phyloP scores from a whole-genome alignment of 345 rosid species.

The Raphanus sativus region DNA sequence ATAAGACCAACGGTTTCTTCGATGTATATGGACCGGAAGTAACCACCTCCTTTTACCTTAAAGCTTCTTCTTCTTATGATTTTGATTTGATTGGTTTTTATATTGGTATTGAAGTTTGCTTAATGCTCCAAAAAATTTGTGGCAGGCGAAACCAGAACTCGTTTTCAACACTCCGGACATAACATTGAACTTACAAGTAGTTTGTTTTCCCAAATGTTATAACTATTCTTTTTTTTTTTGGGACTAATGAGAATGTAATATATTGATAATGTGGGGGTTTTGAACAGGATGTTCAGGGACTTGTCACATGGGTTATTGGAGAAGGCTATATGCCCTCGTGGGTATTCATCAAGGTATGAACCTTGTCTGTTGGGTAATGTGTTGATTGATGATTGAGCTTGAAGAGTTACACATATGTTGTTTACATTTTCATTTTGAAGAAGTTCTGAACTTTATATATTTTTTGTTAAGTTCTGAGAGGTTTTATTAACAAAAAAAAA shows the following conservation, averaged over 20 bases:
- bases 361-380: neutral
- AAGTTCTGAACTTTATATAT: too few species aligned
- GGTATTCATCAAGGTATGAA: conserved; percentile 77
- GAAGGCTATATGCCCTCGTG: conserved; percentile 94
- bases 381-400: conserved; percentile 2
- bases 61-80: neutral
- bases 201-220: neutral
- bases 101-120: neutral
- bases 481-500: too few species aligned
- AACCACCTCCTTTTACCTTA: conserved; percentile 23
- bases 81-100: neutral
- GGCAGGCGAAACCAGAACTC: conserved; percentile 83
- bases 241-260: neutral
- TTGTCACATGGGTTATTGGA: conserved; percentile 93
- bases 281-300: conserved; percentile 85
- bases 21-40: conserved; percentile 84
- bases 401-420: neutral
- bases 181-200: conserved; percentile 72
- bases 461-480: too few species aligned
- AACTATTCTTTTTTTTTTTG: neutral
- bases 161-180: conserved; percentile 63
- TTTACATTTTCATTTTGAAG: too few species aligned
- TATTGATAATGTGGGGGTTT: conserved; percentile 22
- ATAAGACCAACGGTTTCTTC: conserved; percentile 37
- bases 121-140: too few species aligned